Percentiles rank a stretch among this genome's conserved stretches.
Conservation (phyloP, 352 stramenopile genomes). For the Aphanomyces invadans region DNA sequence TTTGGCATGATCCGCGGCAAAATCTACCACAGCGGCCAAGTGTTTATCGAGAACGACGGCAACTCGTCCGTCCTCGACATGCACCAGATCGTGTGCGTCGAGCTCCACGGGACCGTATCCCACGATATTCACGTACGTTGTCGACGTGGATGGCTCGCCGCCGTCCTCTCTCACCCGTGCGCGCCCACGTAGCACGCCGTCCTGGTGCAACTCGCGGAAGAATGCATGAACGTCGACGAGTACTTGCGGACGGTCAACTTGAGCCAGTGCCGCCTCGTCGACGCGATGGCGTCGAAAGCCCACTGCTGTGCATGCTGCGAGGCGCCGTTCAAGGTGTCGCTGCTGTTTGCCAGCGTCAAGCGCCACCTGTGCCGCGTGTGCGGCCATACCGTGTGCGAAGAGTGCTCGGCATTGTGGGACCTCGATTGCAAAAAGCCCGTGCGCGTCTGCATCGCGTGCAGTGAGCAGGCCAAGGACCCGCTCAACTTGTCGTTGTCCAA, state of each 20-base stretch:
- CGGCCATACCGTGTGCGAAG: conserved; percentile 17
- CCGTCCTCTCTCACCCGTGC: no score
- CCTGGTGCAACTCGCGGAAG: not conserved
- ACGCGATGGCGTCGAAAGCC: not conserved
- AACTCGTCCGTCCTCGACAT: conserved; percentile 42
- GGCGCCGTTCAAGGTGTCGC: not conserved
- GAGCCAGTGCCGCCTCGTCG: not conserved
- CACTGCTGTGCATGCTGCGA: conserved; percentile 1
- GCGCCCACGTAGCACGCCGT: not conserved
- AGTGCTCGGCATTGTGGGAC: conserved; percentile 11
- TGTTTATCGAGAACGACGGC: conserved; percentile 59
- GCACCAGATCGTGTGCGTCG: not conserved
- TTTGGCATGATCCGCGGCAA: conserved; percentile 60
- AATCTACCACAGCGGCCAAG: conserved; percentile 67
- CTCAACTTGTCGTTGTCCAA: not conserved
- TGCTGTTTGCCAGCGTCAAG: conserved; percentile 12
- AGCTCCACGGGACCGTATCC: conserved; percentile 5
- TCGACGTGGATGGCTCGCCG: no score
- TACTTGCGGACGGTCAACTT: conserved; percentile 17
- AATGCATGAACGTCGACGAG: conserved; percentile 5
- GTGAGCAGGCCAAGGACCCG: conserved; percentile 10
- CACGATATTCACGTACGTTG: conserved; percentile 18
- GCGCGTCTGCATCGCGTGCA: conserved; percentile 10
- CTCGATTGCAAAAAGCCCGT: not conserved
- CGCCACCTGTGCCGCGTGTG: conserved; percentile 19